Percentiles rank a stretch among this genome's conserved stretches.
phyloP scores from a whole-genome alignment of 2,329 filamentous ascomycete genomes.

The Fusarium ramigenum region DNA sequence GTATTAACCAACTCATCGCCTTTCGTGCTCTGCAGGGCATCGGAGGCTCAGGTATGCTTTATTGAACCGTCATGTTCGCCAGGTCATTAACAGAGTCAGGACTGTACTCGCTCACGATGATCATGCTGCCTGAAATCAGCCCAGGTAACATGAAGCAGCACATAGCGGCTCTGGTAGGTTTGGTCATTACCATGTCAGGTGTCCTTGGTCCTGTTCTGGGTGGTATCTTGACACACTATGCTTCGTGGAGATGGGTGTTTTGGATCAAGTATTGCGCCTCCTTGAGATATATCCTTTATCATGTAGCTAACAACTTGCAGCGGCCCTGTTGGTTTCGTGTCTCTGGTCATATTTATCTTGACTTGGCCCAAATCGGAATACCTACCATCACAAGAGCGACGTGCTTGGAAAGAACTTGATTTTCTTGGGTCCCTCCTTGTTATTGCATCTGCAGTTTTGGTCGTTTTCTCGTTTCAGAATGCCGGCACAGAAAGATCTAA shows the following conservation, averaged over 20 bases:
- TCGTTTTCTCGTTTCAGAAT: conserved; percentile 68
- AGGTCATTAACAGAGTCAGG: conserved; percentile 44
- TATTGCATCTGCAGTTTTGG: conserved; percentile 61
- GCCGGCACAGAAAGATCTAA: conserved; percentile 48
- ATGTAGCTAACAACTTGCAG: conserved; percentile 44
- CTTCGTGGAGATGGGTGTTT: conserved; percentile 65
- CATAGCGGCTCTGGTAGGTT: conserved; percentile 59
- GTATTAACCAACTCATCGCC: conserved; percentile 56
- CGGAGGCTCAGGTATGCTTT: conserved; percentile 58
- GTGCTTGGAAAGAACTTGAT: conserved; percentile 62
- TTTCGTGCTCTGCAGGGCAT: conserved; percentile 61
- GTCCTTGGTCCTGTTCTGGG: conserved; percentile 63
- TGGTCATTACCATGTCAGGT: conserved; percentile 59
- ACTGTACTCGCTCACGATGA: conserved; percentile 65
- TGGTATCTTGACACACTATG: conserved; percentile 59
- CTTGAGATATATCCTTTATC: neutral
- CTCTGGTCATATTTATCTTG: conserved; percentile 57
- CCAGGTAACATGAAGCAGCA: conserved; percentile 52
- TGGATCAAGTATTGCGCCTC: conserved; percentile 62
- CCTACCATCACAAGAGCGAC: conserved; percentile 50
- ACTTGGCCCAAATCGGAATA: conserved; percentile 60
- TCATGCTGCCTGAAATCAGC: conserved; percentile 62
- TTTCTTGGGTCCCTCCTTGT: conserved; percentile 63
- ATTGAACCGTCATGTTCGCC: too few relatives aligned
- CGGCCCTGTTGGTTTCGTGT: conserved; percentile 59